Percentiles rank a stretch among this genome's conserved stretches.
These are phyloP conservation scores for Rhodotorula sp. DNA, from an alignment of 1,284 basidiomycete genomes.

Conservation along the genomic window DNA sequence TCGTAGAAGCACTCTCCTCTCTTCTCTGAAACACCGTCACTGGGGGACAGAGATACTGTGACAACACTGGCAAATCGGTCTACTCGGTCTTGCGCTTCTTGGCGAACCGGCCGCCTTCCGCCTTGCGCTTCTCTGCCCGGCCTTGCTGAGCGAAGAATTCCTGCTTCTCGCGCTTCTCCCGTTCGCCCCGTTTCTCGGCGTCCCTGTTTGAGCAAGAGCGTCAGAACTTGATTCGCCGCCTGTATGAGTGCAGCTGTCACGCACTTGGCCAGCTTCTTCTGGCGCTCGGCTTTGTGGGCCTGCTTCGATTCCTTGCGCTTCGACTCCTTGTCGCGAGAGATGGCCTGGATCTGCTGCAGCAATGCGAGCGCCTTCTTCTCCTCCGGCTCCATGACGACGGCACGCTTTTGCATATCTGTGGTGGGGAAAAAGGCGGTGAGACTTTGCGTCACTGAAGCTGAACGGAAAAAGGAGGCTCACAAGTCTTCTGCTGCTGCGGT, in stretches of 20 bases:
- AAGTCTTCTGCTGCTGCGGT: conserved; percentile 67
- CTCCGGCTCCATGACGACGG: conserved; percentile 90
- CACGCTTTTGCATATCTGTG: conserved; percentile 78
- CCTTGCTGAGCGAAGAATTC: conserved; percentile 28
- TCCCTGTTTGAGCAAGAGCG: conserved; percentile 9
- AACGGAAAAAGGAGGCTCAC: not conserved
- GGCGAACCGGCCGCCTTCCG: conserved; percentile 17
- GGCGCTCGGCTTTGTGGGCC: conserved; percentile 26
- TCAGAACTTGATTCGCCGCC: too few relatives aligned
- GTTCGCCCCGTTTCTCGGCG: conserved; percentile 25
- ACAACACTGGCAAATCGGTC: not conserved
- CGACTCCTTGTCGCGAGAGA: conserved; percentile 80
- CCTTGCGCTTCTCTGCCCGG: conserved; percentile 29
- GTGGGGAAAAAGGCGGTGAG: too few relatives aligned
- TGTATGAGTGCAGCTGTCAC: not conserved
- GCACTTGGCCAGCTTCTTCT: conserved; percentile 27
- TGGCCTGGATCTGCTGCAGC: conserved; percentile 88
- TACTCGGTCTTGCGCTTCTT: conserved; percentile 29
- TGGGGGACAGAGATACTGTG: not conserved
- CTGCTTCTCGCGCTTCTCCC: conserved; percentile 32
- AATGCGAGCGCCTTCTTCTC: conserved; percentile 90
- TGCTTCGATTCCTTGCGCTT: conserved; percentile 56
- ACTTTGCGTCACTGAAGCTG: not conserved
- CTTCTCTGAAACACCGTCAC: not conserved
- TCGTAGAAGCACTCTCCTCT: not conserved